Evolutionary conservation across 768 basidiomycete species (phyloP).

Genomic region (Tephrocybe sp.): DNA sequence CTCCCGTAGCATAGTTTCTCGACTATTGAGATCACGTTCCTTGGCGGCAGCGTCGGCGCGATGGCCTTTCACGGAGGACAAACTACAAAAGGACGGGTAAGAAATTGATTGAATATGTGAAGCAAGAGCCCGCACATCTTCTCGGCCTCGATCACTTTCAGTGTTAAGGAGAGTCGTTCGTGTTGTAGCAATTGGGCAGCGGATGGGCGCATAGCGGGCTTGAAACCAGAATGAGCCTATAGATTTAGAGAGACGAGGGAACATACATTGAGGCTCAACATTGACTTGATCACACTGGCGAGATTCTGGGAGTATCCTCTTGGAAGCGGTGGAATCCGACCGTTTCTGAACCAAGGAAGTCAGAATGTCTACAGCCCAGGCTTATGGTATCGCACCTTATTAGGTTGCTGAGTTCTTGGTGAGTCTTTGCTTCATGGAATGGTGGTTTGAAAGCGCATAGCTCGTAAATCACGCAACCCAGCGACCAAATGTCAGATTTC

Average conservation of each 20-base stretch:
- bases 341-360: slow-evolving; percentile 43
- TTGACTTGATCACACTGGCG: slow-evolving; percentile 74
- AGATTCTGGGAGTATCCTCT: slow-evolving; percentile 76
- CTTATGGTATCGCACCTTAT: slow-evolving; percentile 52
- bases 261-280: slow-evolving; percentile 79
- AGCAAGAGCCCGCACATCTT: slow-evolving; percentile 53
- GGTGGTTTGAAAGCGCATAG: slow-evolving; percentile 92
- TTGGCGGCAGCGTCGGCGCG: slow-evolving; percentile 50
- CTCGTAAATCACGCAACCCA: slow-evolving; percentile 96
- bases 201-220: slow-evolving; percentile 88
- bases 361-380: too few species aligned
- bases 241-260: not conserved
- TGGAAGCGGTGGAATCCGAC: slow-evolving; percentile 88
- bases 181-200: slow-evolving; percentile 78
- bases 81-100: slow-evolving; percentile 35
- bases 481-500: slow-evolving; percentile 98
- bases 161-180: slow-evolving; percentile 68
- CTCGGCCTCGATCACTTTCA: slow-evolving; percentile 72
- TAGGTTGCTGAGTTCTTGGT: slow-evolving; percentile 76
- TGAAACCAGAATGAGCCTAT: slow-evolving; percentile 3
- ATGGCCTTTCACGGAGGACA: slow-evolving; percentile 63
- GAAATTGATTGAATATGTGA: not conserved
- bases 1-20: slow-evolving; percentile 54
- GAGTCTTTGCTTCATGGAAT: slow-evolving; percentile 91
- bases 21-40: slow-evolving; percentile 61